These are phyloP conservation scores for Hericium erinaceus DNA, from an alignment of 768 basidiomycete genomes.

Conservation along the genomic window DNA sequence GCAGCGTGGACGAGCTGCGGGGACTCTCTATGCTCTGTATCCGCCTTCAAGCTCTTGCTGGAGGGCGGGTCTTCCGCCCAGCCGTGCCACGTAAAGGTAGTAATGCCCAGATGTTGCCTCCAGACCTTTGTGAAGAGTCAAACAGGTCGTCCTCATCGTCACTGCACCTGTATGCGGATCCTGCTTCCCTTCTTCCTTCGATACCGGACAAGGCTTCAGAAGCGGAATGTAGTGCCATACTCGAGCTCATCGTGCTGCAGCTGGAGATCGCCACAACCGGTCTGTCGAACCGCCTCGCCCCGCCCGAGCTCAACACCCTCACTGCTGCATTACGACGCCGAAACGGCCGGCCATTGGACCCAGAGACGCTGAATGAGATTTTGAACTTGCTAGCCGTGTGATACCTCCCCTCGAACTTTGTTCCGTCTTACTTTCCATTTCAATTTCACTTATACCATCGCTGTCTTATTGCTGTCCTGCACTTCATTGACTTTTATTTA, in stretches of 20 bases:
- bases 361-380: constrained; percentile 6
- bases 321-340: background rate
- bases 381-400: constrained; percentile 6
- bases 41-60: constrained; percentile 69
- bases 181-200: constrained; percentile 54
- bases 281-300: constrained; percentile 3
- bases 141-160: background rate
- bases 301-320: background rate
- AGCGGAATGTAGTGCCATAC: constrained; percentile 58
- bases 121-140: background rate
- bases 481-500: background rate
- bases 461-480: background rate
- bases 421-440: background rate
- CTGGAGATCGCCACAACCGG: constrained; percentile 57
- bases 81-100: constrained; percentile 12
- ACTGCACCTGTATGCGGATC: constrained; percentile 23
- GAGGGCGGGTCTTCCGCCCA: constrained; percentile 22
- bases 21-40: constrained; percentile 67
- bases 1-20: constrained; percentile 65
- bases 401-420: background rate
- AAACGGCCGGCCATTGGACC: constrained; percentile 7
- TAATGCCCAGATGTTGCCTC: constrained; percentile 15
- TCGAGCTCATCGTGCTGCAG: constrained; percentile 67
- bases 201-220: constrained; percentile 66
- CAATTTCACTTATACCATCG: background rate